Evolutionary conservation across 1,284 basidiomycete species (phyloP), one percentile per base, ranked within the genome.

Genomic region (Microbotryum silenes-acaulis): DNA sequence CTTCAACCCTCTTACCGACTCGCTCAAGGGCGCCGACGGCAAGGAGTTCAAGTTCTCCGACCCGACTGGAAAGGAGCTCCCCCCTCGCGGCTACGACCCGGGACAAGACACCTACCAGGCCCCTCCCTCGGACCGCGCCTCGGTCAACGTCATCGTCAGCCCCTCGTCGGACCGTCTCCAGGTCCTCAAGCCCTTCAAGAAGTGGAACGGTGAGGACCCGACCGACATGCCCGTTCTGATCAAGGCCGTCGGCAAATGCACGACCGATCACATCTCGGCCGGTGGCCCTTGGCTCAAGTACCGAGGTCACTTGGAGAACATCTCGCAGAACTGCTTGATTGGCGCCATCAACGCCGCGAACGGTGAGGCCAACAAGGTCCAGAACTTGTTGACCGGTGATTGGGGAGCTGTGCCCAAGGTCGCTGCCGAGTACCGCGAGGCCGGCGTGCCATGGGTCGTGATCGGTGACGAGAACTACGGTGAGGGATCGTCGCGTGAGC

Each of bases 161-260:
- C 89, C 91, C 72, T 85, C 83, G 74, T 89, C 86, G 63, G 91
- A 97, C 77, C 93, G 94, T 80, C 86, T 98, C 59, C 94, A 99
- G 80, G 84, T 93, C 61, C 82, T 98, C 63, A 79, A 85, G 76
- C 92, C 94, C 47, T 98, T 98, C 85, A 75, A 82, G 75, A 80
- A 88, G 54, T 98, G 91, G 91, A 83, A 96, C 77, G 91, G 92
- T 68, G 88, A 96, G 84, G 86, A 90, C 67, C 89, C 91, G 59
- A 80, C 82, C 61, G 87, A 91, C 74, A 83, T 94, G 72, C 93
- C 93, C 50, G 82, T 98, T 68, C 81, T 98, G 74, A 97, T 98
- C 83, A 97, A 98, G 84, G 94, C 91, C 69, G 82, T 87, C 81
- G 96, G 96, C 83, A 98, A 99, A 83, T 99, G 96, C 88, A 97